Conservation (phyloP, 2,329 filamentous ascomycete genomes). For the Talaromyces sp. region DNA sequence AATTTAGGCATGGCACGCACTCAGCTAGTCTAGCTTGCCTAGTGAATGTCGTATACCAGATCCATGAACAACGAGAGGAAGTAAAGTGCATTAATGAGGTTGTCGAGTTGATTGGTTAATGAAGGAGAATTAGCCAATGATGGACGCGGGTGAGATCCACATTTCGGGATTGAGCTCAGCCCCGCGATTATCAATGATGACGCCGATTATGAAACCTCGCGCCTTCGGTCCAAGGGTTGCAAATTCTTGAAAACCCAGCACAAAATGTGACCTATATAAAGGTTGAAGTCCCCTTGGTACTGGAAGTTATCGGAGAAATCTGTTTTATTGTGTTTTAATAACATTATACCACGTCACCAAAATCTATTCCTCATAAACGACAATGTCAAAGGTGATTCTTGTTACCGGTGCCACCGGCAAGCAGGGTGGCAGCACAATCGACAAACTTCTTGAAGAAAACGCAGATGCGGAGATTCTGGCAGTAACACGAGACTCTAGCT, state of each 20-base stretch:
- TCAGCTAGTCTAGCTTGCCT: too few relatives aligned
- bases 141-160: background rate
- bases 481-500: slow-evolving; percentile 61
- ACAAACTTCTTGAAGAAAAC: slow-evolving; percentile 31
- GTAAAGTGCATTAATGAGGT: too few relatives aligned
- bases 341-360: background rate
- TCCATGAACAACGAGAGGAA: too few relatives aligned
- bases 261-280: background rate
- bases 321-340: background rate
- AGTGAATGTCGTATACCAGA: too few relatives aligned
- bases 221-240: background rate
- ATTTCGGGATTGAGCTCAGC: background rate
- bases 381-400: slow-evolving; percentile 28
- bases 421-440: slow-evolving; percentile 43
- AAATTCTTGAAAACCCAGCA: background rate
- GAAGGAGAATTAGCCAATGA: background rate
- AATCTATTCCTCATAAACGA: background rate
- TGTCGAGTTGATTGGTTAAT: background rate
- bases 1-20: background rate
- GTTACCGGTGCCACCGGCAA: slow-evolving; percentile 47
- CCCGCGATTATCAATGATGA: slow-evolving; percentile 1
- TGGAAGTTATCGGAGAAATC: background rate
- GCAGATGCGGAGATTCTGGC: slow-evolving; percentile 57
- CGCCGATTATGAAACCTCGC: background rate
- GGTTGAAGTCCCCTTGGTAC: background rate